Base-by-base conservation (phyloP, 2,329 filamentous ascomycete genomes). In the Neofusicoccum sp. region DNA sequence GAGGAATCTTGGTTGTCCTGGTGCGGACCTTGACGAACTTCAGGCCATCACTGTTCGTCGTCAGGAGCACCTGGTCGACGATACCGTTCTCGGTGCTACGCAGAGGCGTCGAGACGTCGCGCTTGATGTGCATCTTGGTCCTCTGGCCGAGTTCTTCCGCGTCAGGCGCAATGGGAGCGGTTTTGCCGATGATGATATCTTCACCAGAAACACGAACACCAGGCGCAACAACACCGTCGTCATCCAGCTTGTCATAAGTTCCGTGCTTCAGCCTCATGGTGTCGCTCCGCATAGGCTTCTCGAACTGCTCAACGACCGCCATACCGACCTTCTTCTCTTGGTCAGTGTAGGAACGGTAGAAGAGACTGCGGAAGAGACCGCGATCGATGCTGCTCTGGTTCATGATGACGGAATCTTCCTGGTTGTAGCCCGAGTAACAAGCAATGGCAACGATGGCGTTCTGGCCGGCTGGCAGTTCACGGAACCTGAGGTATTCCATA, bases 321-420 rank as follows among this genome's bases (percentile, higher is more conserved):
- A 98, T 90, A 66, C 95, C 95, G 34, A 99, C 90, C 68, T 92
- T 90, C 84, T 98, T 98, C 80, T 99, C 95, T 68, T 93, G 92
- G 73, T 99, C 95, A 36, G 93, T 96, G 79, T 99, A 99, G 9
- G 94, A 93, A 69, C 96, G 89, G 86, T 97, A 99, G 83, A 98
- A 99, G 61, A 99, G 80, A 85, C 93, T 97, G 73, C 96, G 87
- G 89, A 99, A 99, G 4, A 99, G 84, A 66, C 95, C 95, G 73
- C 95, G 91, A 77, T 99, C 95, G 72, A 99, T 98, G 78, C 93
- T 97, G 80, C 93, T 97, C 81, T 99, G 95, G 78, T 99, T 99
- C 95, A 99, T 98, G 72, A 99, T 97, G 69, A 99, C 94, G 69
- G 95, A 99, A 87, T 99, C 95, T 92, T 99, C 95, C 77, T 99